Percentiles rank a stretch among this genome's conserved stretches.
Conservation (phyloP, 2,329 filamentous ascomycete species). For the Bipolaris victoriae region DNA sequence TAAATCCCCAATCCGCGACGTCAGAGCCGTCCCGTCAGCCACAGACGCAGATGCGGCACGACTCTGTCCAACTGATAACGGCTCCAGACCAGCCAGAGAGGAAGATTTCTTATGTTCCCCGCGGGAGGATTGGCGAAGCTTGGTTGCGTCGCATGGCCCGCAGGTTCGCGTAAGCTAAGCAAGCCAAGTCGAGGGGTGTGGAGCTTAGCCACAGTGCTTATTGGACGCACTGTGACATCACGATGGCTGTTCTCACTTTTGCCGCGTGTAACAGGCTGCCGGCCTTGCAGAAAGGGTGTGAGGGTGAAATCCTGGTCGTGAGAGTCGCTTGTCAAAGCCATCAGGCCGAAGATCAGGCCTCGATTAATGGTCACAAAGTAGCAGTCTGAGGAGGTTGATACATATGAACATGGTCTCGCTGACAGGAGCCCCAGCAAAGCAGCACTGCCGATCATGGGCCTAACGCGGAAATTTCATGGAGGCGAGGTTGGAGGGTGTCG, state of each 20-base stretch:
- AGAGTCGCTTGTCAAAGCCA: not conserved
- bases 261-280: constrained; percentile 1
- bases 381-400: not conserved
- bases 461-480: constrained; percentile 22
- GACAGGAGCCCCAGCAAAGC: not conserved
- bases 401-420: not conserved
- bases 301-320: not conserved
- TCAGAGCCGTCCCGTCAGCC: not conserved
- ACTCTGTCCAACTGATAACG: not conserved
- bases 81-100: constrained; percentile 4
- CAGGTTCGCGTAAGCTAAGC: constrained; percentile 14
- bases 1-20: not conserved
- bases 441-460: constrained; percentile 15
- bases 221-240: constrained; percentile 16
- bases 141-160: constrained; percentile 5
- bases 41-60: not conserved
- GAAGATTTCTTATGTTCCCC: not conserved
- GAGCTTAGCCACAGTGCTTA: constrained; percentile 14
- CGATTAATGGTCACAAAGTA: not conserved
- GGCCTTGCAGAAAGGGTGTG: constrained; percentile 1
- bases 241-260: not conserved
- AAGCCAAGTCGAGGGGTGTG: constrained; percentile 13
- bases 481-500: constrained; percentile 16
- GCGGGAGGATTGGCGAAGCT: constrained; percentile 11
- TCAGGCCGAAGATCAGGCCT: not conserved